phyloP scores from a whole-genome alignment of 352 stramenopile genomes.

The Thraustochytrium striatum region DNA sequence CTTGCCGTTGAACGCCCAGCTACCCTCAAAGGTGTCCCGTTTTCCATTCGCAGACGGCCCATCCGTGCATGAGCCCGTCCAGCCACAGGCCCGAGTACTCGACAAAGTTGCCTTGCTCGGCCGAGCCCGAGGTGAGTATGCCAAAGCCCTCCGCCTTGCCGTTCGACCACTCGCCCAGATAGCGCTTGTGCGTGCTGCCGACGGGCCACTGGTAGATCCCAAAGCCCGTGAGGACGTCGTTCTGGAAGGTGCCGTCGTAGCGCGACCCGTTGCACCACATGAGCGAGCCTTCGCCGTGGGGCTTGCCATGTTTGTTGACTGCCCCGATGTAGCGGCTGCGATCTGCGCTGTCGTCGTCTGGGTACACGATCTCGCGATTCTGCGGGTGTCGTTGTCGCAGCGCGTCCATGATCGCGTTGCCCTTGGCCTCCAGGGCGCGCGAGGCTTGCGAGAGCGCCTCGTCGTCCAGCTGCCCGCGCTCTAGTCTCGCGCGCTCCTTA shows the following conservation, averaged over 20 bases:
- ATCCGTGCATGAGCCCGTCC: constrained; percentile 22
- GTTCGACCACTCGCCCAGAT: not conserved
- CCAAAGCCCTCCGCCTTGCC: constrained; percentile 15
- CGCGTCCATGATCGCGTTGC: too few species aligned
- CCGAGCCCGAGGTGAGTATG: not conserved
- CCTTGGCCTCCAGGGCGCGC: too few species aligned
- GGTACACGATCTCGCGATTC: not conserved
- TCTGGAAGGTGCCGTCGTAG: not conserved
- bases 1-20: constrained; percentile 8
- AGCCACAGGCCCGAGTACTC: not conserved
- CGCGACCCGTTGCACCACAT: not conserved
- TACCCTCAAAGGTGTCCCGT: not conserved
- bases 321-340: not conserved
- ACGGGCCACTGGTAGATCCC: not conserved
- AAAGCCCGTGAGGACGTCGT: constrained; percentile 2
- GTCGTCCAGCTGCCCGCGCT: too few species aligned
- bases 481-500: too few species aligned
- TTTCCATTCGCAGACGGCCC: not conserved
- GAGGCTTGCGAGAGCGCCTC: too few species aligned
- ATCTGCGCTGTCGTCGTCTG: not conserved
- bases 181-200: not conserved
- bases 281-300: not conserved
- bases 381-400: not conserved
- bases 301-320: not conserved
- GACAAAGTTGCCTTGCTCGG: not conserved